A percentile compares a stretch with the other conserved stretches of the same genome.
Evolutionary conservation across 495 filamentous ascomycete species (phyloP).

Genomic region (Cercophora newfieldiana): DNA sequence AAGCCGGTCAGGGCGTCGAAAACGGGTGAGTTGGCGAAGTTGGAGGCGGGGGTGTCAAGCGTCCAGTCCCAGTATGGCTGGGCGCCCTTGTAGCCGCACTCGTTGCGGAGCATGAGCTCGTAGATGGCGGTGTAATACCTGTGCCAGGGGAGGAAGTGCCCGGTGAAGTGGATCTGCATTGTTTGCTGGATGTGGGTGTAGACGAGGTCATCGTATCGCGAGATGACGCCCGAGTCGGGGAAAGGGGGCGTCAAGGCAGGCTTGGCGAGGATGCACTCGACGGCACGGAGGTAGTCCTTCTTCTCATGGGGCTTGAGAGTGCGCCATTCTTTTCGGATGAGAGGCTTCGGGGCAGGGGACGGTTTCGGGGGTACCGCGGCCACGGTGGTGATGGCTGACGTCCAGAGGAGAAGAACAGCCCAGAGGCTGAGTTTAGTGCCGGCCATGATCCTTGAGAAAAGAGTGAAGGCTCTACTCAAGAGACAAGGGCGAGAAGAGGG

Average conservation of each 20-base stretch:
- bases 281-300: slow-evolving; percentile 19
- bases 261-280: slow-evolving; percentile 25
- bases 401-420: background rate
- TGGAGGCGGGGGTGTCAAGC: slow-evolving; percentile 31
- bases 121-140: slow-evolving; percentile 39
- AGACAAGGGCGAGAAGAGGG: background rate
- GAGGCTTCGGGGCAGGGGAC: background rate
- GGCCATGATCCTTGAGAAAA: background rate
- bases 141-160: slow-evolving; percentile 46
- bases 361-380: background rate
- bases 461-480: background rate
- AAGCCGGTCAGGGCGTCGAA: slow-evolving; percentile 39
- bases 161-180: slow-evolving; percentile 37
- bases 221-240: slow-evolving; percentile 21
- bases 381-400: background rate
- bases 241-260: slow-evolving; percentile 22
- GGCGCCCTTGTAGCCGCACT: slow-evolving; percentile 40
- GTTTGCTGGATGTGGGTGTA: slow-evolving; percentile 44
- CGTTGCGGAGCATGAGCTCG: slow-evolving; percentile 38
- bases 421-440: background rate
- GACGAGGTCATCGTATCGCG: slow-evolving; percentile 41
- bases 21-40: slow-evolving; percentile 34
- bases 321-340: slow-evolving; percentile 15
- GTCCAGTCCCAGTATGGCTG: slow-evolving; percentile 48
- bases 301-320: slow-evolving; percentile 23